Evolutionary conservation across 768 basidiomycete species (phyloP).

Genomic region (Tricholoma bakamatsutake): DNA sequence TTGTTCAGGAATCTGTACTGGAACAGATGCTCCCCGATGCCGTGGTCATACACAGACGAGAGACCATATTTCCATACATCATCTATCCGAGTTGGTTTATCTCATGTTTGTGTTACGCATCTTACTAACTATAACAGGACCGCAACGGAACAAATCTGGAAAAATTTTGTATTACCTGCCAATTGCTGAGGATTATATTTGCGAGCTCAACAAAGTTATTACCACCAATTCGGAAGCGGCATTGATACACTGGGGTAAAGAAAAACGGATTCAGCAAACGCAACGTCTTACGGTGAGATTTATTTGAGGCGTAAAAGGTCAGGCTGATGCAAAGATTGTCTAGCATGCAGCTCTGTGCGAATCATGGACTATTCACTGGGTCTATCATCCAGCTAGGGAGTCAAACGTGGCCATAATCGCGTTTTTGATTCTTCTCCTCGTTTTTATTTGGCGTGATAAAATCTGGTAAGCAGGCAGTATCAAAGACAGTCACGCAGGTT

Average conservation of each 20-base stretch:
- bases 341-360: constrained; percentile 33
- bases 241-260: constrained; percentile 21
- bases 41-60: constrained; percentile 19
- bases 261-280: constrained; percentile 22
- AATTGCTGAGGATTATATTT: constrained; percentile 18
- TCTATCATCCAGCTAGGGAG: constrained; percentile 13
- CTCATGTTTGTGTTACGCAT: background rate
- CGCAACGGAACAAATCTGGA: constrained; percentile 7
- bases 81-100: constrained; percentile 18
- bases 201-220: constrained; percentile 19
- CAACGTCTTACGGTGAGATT: constrained; percentile 18
- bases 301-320: background rate
- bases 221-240: constrained; percentile 11
- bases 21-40: constrained; percentile 19
- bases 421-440: constrained; percentile 20
- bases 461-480: background rate
- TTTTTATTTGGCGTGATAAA: constrained; percentile 26
- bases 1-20: constrained; percentile 24
- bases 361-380: constrained; percentile 27
- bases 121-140: constrained; percentile 6
- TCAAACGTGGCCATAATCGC: constrained; percentile 18
- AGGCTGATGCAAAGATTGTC: background rate
- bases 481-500: too few relatives aligned
- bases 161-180: constrained; percentile 22
- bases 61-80: constrained; percentile 26